phyloP scores from a whole-genome alignment of 441 rosid species.

The Eruca vesicaria region DNA sequence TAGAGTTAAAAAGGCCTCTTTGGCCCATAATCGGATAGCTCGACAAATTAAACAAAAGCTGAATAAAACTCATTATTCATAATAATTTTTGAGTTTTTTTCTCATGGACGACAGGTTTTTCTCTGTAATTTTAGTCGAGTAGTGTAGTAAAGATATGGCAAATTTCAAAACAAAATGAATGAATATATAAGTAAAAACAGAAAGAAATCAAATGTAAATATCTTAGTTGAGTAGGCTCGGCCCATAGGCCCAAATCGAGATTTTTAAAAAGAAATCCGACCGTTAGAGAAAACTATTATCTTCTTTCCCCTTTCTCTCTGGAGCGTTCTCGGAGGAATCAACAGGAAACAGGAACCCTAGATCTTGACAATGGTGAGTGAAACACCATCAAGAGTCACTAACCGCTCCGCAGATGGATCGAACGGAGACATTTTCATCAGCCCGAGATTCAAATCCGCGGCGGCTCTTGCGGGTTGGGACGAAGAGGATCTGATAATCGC shows the following conservation, averaged over 20 bases:
- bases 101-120: background rate
- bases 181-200: background rate
- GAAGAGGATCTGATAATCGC: constrained; percentile 82
- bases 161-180: background rate
- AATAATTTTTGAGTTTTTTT: background rate
- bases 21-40: constrained; percentile 13
- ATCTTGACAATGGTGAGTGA: constrained; percentile 46
- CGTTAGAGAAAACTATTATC: constrained; percentile 40
- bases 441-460: constrained; percentile 85
- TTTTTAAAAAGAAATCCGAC: constrained; percentile 43
- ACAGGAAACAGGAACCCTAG: background rate
- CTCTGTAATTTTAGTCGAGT: background rate
- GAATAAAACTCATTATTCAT: background rate
- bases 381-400: constrained; percentile 26
- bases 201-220: background rate
- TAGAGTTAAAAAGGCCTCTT: background rate
- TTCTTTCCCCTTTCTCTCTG: background rate
- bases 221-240: background rate
- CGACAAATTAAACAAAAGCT: background rate
- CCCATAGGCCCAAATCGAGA: constrained; percentile 20
- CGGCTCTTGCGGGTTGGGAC: constrained; percentile 99
- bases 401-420: constrained; percentile 29
- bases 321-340: constrained; percentile 16
- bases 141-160: background rate
- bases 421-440: constrained; percentile 51